These are phyloP conservation scores for Penicillium sp. DNA, from an alignment of 2,329 filamentous ascomycete species.

Conservation along the genomic window DNA sequence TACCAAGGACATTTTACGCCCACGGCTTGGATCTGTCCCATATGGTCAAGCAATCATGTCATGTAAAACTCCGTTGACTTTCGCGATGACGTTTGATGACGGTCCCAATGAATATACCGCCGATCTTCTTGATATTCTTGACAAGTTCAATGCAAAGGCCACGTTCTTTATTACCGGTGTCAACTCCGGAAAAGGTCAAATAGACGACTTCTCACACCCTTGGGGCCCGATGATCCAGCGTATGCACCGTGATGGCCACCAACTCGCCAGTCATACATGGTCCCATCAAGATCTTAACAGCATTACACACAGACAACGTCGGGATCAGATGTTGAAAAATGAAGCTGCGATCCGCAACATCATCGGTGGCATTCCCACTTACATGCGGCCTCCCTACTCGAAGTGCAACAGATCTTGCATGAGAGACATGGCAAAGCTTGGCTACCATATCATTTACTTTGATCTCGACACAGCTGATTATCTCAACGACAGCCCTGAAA, in stretches of 20 bases:
- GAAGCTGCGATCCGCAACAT: conserved; percentile 48
- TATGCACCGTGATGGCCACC: conserved; percentile 45
- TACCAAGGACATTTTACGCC: conserved; percentile 31
- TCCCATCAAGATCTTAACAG: conserved; percentile 45
- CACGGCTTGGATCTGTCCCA: conserved; percentile 32
- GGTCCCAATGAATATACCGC: conserved; percentile 60
- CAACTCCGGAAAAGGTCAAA: conserved; percentile 44
- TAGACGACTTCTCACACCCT: conserved; percentile 38
- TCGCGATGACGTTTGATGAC: conserved; percentile 66
- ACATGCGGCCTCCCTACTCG: conserved; percentile 52
- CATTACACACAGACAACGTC: conserved; percentile 34
- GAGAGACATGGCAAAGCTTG: conserved; percentile 41
- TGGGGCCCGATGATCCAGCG: conserved; percentile 38
- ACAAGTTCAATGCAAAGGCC: conserved; percentile 57
- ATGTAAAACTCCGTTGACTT: conserved; percentile 50
- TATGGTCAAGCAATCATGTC: conserved; percentile 36
- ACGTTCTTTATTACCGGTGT: conserved; percentile 63
- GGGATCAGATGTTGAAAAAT: conserved; percentile 43
- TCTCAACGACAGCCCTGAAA: conserved; percentile 33
- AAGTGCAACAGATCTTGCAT: conserved; percentile 37
- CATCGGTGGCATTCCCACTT: conserved; percentile 48
- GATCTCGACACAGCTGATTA: conserved; percentile 49
- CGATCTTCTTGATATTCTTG: conserved; percentile 59
- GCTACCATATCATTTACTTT: conserved; percentile 48
- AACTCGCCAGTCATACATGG: conserved; percentile 53